These are phyloP conservation scores for Nitzschia putrida DNA, from an alignment of 108 stramenopile genomes.

Conservation along the genomic window DNA sequence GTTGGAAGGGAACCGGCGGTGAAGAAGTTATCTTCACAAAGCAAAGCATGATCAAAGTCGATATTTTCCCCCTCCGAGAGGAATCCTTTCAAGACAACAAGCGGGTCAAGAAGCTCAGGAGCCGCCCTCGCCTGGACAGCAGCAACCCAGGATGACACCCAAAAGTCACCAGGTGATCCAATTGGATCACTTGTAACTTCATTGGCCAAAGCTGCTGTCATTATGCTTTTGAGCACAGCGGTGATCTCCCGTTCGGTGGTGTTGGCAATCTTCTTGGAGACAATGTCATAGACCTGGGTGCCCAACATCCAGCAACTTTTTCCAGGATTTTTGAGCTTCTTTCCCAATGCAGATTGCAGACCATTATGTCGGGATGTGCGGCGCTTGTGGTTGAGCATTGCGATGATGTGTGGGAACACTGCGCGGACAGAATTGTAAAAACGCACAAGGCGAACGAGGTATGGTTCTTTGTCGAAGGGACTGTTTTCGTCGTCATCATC, in stretches of 20 bases:
- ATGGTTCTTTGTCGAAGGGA: slow-evolving; percentile 1
- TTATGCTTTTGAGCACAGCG: slow-evolving; percentile 17
- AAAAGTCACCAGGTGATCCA: slow-evolving; percentile 13
- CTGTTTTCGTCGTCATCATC: not conserved
- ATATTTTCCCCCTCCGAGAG: not conserved
- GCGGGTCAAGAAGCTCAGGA: slow-evolving; percentile 17
- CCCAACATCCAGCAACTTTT: slow-evolving; percentile 35
- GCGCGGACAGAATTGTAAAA: slow-evolving; percentile 42
- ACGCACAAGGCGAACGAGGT: slow-evolving; percentile 17
- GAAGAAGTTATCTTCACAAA: not conserved
- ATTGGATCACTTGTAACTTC: slow-evolving; percentile 17
- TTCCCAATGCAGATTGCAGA: not conserved
- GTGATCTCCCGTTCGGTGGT: slow-evolving; percentile 2
- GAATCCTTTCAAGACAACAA: slow-evolving; percentile 11
- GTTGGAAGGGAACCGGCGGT: not conserved
- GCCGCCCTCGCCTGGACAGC: slow-evolving; percentile 1
- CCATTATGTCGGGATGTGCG: slow-evolving; percentile 12
- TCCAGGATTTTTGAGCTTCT: slow-evolving; percentile 12
- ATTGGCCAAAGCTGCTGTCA: not conserved
- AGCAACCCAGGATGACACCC: slow-evolving; percentile 20
- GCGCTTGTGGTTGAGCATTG: slow-evolving; percentile 30
- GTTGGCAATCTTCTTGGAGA: slow-evolving; percentile 6
- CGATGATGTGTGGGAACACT: slow-evolving; percentile 26
- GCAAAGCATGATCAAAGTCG: not conserved
- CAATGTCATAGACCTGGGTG: slow-evolving; percentile 18